Conservation (phyloP, 2,329 filamentous ascomycete genomes). For the Sporothrix pseudoabietina region DNA sequence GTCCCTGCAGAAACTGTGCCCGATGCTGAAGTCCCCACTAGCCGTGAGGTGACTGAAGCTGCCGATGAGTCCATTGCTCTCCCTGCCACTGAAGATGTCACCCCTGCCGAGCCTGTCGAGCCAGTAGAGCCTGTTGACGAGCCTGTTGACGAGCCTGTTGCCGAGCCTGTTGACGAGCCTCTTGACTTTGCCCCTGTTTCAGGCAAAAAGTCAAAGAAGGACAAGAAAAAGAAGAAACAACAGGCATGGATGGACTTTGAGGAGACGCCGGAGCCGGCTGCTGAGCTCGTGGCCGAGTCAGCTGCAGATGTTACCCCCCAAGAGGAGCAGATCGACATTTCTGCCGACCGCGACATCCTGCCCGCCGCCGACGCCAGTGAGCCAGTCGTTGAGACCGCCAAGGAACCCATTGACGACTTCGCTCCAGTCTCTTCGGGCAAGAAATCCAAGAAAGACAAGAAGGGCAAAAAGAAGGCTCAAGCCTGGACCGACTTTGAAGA, state of each 20-base stretch:
- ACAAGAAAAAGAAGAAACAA: slow-evolving; percentile 24
- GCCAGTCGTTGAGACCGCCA: neutral
- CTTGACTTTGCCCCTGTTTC: neutral
- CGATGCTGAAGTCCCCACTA: neutral
- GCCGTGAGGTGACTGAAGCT: neutral
- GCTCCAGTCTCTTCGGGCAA: neutral
- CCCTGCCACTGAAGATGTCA: neutral
- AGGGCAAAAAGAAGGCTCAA: slow-evolving; percentile 26
- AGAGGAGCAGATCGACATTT: neutral
- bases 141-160: neutral
- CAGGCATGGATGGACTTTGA: neutral
- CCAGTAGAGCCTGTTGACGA: neutral
- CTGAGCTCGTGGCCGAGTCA: neutral
- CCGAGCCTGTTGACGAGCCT: neutral
- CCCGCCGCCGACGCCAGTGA: neutral
- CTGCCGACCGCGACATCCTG: neutral
- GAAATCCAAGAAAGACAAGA: slow-evolving; percentile 28
- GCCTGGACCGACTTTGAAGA: slow-evolving; percentile 4
- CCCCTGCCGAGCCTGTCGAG: neutral
- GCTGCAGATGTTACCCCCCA: neutral
- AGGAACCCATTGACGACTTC: neutral
- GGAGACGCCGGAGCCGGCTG: neutral
- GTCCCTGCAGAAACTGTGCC: neutral
- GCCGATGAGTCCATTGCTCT: neutral
- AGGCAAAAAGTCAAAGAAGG: slow-evolving; percentile 25